Evolutionary conservation across 495 filamentous ascomycete genomes (phyloP), one percentile per base, ranked within the genome.

Genomic region (Penicillium pancosmium): DNA sequence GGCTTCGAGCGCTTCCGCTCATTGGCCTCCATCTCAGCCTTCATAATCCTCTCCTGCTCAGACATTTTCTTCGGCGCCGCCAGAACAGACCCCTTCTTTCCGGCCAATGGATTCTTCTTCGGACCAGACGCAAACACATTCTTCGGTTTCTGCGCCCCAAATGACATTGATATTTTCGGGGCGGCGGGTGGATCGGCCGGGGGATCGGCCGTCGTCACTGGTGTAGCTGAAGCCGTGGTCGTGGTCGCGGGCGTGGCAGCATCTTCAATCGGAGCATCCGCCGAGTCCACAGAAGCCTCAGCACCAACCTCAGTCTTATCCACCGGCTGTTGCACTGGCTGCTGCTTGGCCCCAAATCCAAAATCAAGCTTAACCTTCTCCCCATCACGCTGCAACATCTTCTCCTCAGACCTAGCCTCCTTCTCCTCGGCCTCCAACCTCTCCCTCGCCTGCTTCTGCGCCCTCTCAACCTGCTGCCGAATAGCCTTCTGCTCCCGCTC

Each of bases 1-100:
- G 68, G 71, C 46, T 69, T 67, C 40, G 69, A 64, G 10, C 87
- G 80, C 69, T 93, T 93, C 36, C 82, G 78, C 64, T 93, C 88
- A 67, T 90, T 80, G 63, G 74, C 70, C 64, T 93, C 77, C 74
- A 81, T 79, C 60, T 93, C 91, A 59, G 90, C 88, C 70, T 87
- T 90, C 91, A 96, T 96, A 57, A 94, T 94, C 56, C 91, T 80
- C 61, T 95, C 91, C n/a, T 88, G 89, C 70, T 94, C 89, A 60
- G 88, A 90, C 82, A 94, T 91, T 35, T 83, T 84, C 77, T 89
- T 91, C 60, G 89, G 90, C 3, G 84, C 82, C 44, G 78, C 81
- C 51, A 86, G 79, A 13, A 81, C 77, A 31, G 77, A 70, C 0
- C 80, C 74, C 68, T 89, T 90, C 75, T 89, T 89, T 12, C 80